Percentiles rank a stretch among this genome's conserved stretches.
Conservation (phyloP, 495 filamentous ascomycete species). For the Acidomyces sp. region DNA sequence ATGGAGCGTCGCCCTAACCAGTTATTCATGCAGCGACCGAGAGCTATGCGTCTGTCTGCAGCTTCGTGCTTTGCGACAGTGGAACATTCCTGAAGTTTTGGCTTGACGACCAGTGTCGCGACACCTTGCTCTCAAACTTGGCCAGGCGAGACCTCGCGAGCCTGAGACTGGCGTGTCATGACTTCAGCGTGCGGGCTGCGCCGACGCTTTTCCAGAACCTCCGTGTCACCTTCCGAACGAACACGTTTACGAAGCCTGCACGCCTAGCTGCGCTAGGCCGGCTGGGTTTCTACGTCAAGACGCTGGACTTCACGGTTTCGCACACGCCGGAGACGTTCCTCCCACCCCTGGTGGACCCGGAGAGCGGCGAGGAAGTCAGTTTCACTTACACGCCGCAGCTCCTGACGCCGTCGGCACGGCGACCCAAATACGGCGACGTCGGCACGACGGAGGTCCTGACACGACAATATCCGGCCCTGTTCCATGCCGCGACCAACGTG, state of each 20-base stretch:
- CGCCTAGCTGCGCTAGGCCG: constrained; percentile 54
- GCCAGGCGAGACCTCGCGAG: constrained; percentile 33
- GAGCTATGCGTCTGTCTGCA: constrained; percentile 25
- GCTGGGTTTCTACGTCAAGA: constrained; percentile 58
- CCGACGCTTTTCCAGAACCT: constrained; percentile 40
- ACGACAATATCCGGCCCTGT: constrained; percentile 67
- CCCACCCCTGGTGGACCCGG: constrained; percentile 57
- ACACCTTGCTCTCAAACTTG: constrained; percentile 31
- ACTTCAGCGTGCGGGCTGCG: constrained; percentile 35
- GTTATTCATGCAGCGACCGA: constrained; percentile 13
- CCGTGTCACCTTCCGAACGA: constrained; percentile 51
- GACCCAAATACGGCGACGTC: constrained; percentile 49
- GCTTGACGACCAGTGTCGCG: constrained; percentile 34
- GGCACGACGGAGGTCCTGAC: constrained; percentile 55
- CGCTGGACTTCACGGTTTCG: constrained; percentile 54
- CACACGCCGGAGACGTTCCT: constrained; percentile 61
- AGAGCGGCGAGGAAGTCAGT: constrained; percentile 54
- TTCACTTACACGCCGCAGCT: constrained; percentile 64
- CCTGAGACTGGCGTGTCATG: constrained; percentile 40
- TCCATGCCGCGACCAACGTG: constrained; percentile 74
- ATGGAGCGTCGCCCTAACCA: constrained; percentile 5
- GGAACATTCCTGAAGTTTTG: constrained; percentile 38
- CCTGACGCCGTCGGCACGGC: constrained; percentile 21
- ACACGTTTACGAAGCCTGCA: constrained; percentile 54
- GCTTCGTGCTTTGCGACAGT: constrained; percentile 28